These are phyloP conservation scores for Saccharomycopsis olivae DNA, from an alignment of 805 yeast genomes.

Conservation along the genomic window DNA sequence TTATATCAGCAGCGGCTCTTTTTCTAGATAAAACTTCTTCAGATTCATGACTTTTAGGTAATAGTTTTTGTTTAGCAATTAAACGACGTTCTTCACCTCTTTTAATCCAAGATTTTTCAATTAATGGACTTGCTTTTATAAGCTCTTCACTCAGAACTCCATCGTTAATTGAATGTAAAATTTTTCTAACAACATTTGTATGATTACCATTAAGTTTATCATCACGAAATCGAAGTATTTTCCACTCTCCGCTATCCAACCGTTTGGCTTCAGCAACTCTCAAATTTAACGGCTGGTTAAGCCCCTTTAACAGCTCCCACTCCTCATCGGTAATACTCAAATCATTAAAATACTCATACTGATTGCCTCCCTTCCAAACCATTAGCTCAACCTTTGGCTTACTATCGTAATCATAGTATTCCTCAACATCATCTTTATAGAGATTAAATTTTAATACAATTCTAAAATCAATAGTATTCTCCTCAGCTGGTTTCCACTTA, in stretches of 20 bases:
- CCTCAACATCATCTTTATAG: constrained; percentile 44
- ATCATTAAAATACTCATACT: constrained; percentile 58
- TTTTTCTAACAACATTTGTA: constrained; percentile 67
- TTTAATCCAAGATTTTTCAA: constrained; percentile 51
- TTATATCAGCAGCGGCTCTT: constrained; percentile 23
- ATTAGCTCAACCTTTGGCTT: constrained; percentile 59
- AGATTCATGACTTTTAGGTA: neutral
- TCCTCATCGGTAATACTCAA: constrained; percentile 56
- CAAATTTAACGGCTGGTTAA: constrained; percentile 78
- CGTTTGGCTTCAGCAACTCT: constrained; percentile 79
- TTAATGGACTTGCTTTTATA: constrained; percentile 41
- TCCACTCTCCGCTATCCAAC: constrained; percentile 63
- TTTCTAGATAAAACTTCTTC: constrained; percentile 8
- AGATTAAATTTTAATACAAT: constrained; percentile 50
- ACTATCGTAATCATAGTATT: constrained; percentile 72
- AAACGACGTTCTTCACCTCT: constrained; percentile 30
- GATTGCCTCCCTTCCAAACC: constrained; percentile 67
- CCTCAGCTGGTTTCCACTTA: constrained; percentile 97
- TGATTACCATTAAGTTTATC: constrained; percentile 89
- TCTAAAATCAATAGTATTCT: constrained; percentile 86
- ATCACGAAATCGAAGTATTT: constrained; percentile 79
- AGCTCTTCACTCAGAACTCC: constrained; percentile 77
- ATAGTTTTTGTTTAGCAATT: constrained; percentile 9
- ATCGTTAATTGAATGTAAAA: constrained; percentile 75
- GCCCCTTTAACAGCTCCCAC: constrained; percentile 64